Conservation (phyloP, 768 basidiomycete genomes). For the Kwoniella dejecticola region DNA sequence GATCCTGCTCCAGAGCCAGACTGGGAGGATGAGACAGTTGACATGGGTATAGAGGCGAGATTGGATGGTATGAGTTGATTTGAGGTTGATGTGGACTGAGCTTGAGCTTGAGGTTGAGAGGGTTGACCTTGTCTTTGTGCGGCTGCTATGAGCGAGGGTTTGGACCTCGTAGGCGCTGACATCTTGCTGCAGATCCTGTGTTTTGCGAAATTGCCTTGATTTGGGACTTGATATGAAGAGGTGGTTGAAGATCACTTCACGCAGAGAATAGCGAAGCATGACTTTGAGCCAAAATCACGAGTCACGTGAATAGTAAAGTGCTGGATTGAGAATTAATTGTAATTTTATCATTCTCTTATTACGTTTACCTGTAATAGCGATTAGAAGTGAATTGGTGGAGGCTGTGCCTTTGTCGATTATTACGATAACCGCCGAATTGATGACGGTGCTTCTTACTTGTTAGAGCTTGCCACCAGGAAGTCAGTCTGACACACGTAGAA, state of each 20-base stretch:
- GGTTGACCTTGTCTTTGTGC: slow-evolving; percentile 14
- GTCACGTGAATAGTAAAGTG: background rate
- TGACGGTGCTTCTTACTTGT: slow-evolving; percentile 13
- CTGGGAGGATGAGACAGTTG: slow-evolving; percentile 3
- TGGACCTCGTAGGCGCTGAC: slow-evolving; percentile 6
- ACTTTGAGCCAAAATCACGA: background rate
- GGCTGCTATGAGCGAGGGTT: slow-evolving; percentile 23
- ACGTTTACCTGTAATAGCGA: background rate
- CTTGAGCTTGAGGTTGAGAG: background rate
- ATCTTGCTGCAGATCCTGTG: slow-evolving; percentile 1
- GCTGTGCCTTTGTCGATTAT: background rate
- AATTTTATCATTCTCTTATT: background rate
- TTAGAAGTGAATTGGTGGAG: background rate
- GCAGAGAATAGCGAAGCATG: no score
- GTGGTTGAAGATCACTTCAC: background rate
- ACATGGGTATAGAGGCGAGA: slow-evolving; percentile 11
- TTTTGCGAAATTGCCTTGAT: no score
- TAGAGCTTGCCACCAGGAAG: background rate
- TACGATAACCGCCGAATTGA: slow-evolving; percentile 5
- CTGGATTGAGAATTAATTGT: background rate
- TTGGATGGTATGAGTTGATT: background rate
- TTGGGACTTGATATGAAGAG: no score
- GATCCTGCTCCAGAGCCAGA: slow-evolving; percentile 9
- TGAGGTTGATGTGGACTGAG: slow-evolving; percentile 1
- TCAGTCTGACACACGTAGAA: no score